Percentiles rank a stretch among this genome's conserved stretches.
phyloP scores from a whole-genome alignment of 495 filamentous ascomycete genomes.

The Neurospora pannonica region DNA sequence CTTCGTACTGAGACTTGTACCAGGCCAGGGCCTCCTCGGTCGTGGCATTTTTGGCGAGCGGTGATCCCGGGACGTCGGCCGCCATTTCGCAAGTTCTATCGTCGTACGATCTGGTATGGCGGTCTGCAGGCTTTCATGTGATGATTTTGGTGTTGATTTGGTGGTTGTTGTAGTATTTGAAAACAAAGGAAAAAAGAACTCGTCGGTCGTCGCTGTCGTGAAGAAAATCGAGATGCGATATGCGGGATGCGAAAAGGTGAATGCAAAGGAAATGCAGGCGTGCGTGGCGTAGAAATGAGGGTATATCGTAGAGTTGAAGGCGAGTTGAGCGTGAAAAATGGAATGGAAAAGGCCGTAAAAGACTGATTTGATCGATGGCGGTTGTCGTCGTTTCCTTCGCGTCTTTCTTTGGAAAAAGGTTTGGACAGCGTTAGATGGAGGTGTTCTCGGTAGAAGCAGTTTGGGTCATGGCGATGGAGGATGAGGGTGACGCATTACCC shows the following conservation, averaged over 20 bases:
- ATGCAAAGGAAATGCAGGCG: not conserved
- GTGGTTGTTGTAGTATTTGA: not conserved
- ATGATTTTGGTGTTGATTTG: not conserved
- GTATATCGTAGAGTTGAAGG: not conserved
- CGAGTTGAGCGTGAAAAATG: not conserved
- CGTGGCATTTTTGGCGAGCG: conserved; percentile 24
- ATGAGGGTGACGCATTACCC: not conserved
- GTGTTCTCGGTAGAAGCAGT: not conserved
- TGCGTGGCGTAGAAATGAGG: not conserved
- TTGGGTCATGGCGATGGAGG: not conserved
- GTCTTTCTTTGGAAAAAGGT: not conserved
- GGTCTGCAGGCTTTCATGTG: not conserved
- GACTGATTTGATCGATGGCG: not conserved
- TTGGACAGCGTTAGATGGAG: not conserved
- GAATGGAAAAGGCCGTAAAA: not conserved
- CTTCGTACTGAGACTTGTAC: conserved; percentile 94
- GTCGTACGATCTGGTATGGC: not conserved
- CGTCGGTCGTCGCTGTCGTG: not conserved
- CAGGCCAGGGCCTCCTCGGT: conserved; percentile 70
- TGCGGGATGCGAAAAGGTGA: not conserved
- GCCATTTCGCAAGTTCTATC: conserved; percentile 34
- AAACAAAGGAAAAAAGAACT: not conserved
- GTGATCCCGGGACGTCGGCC: not conserved
- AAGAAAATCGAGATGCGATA: not conserved
- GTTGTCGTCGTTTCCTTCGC: not conserved